These are phyloP conservation scores for Anthracocystis setariae DNA, from an alignment of 1,284 basidiomycete species.

Conservation along the genomic window DNA sequence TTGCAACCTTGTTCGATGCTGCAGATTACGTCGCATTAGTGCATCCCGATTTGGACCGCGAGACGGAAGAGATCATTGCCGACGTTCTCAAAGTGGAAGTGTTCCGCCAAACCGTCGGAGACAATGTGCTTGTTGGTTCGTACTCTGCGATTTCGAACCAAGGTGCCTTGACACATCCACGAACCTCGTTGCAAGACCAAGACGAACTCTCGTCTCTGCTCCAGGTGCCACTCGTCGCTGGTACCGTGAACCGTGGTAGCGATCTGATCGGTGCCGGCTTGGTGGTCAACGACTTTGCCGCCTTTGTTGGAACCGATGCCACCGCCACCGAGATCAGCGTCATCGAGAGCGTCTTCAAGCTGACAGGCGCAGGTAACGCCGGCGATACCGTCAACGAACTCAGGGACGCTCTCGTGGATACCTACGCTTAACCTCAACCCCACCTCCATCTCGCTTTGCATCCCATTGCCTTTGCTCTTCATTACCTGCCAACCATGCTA, in stretches of 20 bases:
- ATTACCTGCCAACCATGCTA: neutral
- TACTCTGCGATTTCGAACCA: conserved; percentile 96
- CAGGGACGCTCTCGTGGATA: conserved; percentile 65
- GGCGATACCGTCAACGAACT: conserved; percentile 63
- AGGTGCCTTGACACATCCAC: conserved; percentile 96
- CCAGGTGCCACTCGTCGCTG: conserved; percentile 94
- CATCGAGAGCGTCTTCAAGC: conserved; percentile 91
- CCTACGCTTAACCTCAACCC: conserved; percentile 65
- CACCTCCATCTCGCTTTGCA: neutral
- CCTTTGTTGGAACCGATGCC: conserved; percentile 75
- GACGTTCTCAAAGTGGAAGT: conserved; percentile 99
- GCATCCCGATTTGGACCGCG: conserved; percentile 90
- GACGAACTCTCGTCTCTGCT: conserved; percentile 94
- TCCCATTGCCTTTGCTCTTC: neutral
- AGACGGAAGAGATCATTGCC: conserved; percentile 99
- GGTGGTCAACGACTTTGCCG: conserved; percentile 99
- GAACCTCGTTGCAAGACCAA: conserved; percentile 95
- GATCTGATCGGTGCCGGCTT: conserved; percentile 97
- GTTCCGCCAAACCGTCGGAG: conserved; percentile 95
- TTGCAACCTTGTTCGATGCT: neutral
- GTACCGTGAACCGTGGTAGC: conserved; percentile 97
- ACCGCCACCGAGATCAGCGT: conserved; percentile 98
- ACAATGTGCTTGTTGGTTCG: conserved; percentile 94
- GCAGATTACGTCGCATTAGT: conserved; percentile 64
- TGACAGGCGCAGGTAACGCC: conserved; percentile 50